phyloP scores from a whole-genome alignment of 768 basidiomycete species.

The Mycena polygramma region DNA sequence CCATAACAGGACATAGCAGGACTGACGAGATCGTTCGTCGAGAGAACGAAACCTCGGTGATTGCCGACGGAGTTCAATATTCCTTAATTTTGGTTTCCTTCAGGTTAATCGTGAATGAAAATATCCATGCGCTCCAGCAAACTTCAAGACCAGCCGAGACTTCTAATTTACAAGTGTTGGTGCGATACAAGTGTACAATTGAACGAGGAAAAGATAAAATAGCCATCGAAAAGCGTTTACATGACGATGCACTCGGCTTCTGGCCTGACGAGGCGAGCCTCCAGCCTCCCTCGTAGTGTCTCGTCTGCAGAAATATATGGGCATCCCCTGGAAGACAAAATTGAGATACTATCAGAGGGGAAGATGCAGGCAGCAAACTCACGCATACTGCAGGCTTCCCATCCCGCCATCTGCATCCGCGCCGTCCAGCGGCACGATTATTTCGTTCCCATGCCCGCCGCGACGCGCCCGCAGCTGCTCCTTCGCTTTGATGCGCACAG shows the following conservation, averaged over 20 bases:
- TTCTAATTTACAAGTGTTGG: no score
- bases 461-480: constrained; percentile 19
- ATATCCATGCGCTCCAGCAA: no score
- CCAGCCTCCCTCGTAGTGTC: constrained; percentile 44
- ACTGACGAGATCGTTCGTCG: no score
- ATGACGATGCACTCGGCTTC: constrained; percentile 47
- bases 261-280: constrained; percentile 47
- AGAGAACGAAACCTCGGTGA: no score
- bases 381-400: constrained; percentile 55
- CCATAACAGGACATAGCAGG: no score
- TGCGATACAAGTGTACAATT: no score
- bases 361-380: constrained; percentile 35
- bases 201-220: neutral
- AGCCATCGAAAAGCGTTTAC: constrained; percentile 28
- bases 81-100: no score
- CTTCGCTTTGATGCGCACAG: constrained; percentile 44
- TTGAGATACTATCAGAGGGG: neutral
- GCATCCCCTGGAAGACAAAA: constrained; percentile 40
- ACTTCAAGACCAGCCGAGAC: no score
- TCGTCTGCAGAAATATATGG: constrained; percentile 49
- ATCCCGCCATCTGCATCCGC: constrained; percentile 35
- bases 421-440: constrained; percentile 46
- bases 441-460: constrained; percentile 34
- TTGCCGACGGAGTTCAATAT: no score
- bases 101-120: no score